These are phyloP conservation scores for Pleurotus salmoneostramineus DNA, from an alignment of 768 basidiomycete genomes.

Conservation along the genomic window DNA sequence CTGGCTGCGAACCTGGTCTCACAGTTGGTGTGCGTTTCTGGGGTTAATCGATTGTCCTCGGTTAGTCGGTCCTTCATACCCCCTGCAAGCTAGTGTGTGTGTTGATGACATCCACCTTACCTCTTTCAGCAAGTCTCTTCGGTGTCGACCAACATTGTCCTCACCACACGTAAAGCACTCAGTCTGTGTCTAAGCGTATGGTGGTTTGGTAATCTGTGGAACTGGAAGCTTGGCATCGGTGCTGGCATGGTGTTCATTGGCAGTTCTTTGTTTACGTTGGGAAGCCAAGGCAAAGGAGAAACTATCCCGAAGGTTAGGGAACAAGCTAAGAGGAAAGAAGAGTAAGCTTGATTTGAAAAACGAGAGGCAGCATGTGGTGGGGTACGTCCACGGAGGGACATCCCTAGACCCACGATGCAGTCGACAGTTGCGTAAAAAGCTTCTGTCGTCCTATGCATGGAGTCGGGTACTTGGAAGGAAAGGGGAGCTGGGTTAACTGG, in stretches of 20 bases:
- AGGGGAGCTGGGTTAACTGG: too few relatives aligned
- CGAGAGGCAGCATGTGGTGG: neutral
- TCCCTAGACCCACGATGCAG: neutral
- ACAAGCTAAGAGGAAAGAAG: neutral
- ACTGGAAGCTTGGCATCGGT: slow-evolving; percentile 57
- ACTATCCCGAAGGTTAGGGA: neutral
- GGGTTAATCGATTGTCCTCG: slow-evolving; percentile 78
- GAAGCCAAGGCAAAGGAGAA: neutral
- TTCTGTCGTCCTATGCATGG: neutral
- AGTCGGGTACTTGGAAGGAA: too few relatives aligned
- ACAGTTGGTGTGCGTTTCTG: slow-evolving; percentile 79
- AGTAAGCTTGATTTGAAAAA: neutral
- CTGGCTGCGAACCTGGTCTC: slow-evolving; percentile 63
- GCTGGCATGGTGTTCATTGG: slow-evolving; percentile 74
- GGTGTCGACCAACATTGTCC: slow-evolving; percentile 76
- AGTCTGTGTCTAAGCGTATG: slow-evolving; percentile 80
- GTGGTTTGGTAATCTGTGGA: slow-evolving; percentile 80
- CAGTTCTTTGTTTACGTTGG: slow-evolving; percentile 53
- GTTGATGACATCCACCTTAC: neutral
- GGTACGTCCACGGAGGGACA: neutral
- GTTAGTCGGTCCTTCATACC: slow-evolving; percentile 37
- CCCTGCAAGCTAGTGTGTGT: neutral
- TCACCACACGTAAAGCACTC: slow-evolving; percentile 78
- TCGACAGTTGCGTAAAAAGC: neutral
- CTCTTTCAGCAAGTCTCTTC: slow-evolving; percentile 61